A percentile compares a stretch with the other conserved stretches of the same genome.
Evolutionary conservation across 805 yeast genomes (phyloP).

Genomic region (Nakazawaea ernobii): DNA sequence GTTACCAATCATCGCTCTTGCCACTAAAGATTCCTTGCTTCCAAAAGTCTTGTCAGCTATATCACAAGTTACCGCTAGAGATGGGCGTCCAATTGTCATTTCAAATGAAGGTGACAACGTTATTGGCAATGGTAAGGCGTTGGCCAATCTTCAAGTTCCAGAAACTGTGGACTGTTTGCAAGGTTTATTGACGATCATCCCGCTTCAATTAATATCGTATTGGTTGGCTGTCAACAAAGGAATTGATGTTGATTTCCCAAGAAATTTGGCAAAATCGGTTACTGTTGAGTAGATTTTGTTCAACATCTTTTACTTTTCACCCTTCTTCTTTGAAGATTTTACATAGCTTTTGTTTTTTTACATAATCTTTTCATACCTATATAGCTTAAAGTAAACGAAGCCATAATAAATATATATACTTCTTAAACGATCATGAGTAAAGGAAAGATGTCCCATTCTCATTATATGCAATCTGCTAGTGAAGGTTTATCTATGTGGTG

Average conservation of each 20-base stretch:
- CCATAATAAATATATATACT: background rate
- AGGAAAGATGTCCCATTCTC: too few relatives aligned
- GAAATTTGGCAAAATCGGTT: conserved; percentile 97
- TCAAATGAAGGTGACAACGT: conserved; percentile 77
- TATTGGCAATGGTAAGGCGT: conserved; percentile 47
- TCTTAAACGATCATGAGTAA: background rate
- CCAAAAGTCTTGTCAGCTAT: conserved; percentile 95
- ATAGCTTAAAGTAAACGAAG: too few relatives aligned
- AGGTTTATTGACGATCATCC: conserved; percentile 91
- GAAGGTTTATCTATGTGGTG: too few relatives aligned
- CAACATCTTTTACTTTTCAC: background rate
- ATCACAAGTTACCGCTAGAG: conserved; percentile 95
- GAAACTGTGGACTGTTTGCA: conserved; percentile 95
- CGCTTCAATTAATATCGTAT: conserved; percentile 92
- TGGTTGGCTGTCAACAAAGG: conserved; percentile 96
- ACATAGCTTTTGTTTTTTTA: too few relatives aligned
- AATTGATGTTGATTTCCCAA: conserved; percentile 96
- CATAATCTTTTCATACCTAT: too few relatives aligned
- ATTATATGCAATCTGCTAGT: too few relatives aligned
- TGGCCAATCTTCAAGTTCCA: conserved; percentile 84
- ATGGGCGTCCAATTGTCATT: conserved; percentile 92
- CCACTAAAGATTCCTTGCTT: conserved; percentile 93
- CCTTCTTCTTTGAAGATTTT: background rate
- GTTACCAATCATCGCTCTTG: conserved; percentile 91
- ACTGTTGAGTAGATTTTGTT: conserved; percentile 72